Percentiles rank a stretch among this genome's conserved stretches.
Conservation (phyloP, 139 green algal genomes). For the Picochlorum sp. region DNA sequence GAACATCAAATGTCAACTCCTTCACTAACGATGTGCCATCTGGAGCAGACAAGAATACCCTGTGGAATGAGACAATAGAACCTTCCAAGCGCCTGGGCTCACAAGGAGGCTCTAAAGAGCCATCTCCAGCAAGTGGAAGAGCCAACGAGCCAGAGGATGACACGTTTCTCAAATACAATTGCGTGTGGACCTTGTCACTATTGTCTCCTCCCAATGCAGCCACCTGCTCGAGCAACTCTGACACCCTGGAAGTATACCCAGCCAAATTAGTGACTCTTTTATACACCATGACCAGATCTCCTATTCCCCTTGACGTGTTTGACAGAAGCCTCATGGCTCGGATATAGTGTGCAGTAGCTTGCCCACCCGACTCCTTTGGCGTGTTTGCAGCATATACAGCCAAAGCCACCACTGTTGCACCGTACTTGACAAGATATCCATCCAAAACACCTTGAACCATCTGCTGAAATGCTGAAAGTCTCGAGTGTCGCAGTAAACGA, state of each 20-base stretch:
- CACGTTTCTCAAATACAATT: constrained; percentile 71
- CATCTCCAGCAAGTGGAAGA: constrained; percentile 9
- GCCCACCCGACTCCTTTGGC: background rate
- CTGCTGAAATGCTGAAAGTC: constrained; percentile 72
- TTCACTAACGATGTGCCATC: constrained; percentile 74
- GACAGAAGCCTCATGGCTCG: constrained; percentile 73
- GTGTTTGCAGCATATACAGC: constrained; percentile 61
- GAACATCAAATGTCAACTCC: constrained; percentile 72
- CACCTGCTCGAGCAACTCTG: constrained; percentile 86
- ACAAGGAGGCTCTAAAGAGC: constrained; percentile 12
- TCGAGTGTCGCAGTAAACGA: constrained; percentile 67
- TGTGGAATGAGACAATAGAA: constrained; percentile 36
- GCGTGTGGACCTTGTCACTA: constrained; percentile 25
- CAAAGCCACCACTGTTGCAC: constrained; percentile 70
- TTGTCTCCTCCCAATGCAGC: constrained; percentile 52
- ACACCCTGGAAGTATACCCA: constrained; percentile 76
- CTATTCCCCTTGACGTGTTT: constrained; percentile 78
- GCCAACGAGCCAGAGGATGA: constrained; percentile 30
- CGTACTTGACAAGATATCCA: constrained; percentile 15
- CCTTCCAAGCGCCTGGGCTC: constrained; percentile 29
- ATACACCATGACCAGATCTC: constrained; percentile 93
- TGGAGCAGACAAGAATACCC: constrained; percentile 76
- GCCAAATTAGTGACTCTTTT: constrained; percentile 85
- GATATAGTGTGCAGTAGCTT: constrained; percentile 62
- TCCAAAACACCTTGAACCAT: constrained; percentile 60